phyloP scores from a whole-genome alignment of 352 stramenopile genomes.

The Pythium graminicola region DNA sequence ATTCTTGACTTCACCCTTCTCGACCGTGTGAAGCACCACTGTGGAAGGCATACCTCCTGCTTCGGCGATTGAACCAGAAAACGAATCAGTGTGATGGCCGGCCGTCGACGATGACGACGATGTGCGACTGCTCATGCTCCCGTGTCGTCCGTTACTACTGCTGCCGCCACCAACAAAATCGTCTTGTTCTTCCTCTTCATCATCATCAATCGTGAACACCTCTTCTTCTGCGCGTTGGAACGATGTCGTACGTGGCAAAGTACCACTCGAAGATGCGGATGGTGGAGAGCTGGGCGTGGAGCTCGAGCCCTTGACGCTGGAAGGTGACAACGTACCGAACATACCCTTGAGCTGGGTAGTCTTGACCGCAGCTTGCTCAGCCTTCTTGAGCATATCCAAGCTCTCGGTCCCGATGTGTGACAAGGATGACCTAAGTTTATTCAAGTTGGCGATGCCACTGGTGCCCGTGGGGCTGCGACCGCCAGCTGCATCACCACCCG shows the following conservation, averaged over 20 bases:
- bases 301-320: slow-evolving; percentile 8
- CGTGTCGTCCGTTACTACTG: slow-evolving; percentile 6
- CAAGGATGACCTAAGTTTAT: slow-evolving; percentile 53
- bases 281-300: slow-evolving; percentile 23
- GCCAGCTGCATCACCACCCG: slow-evolving; percentile 8
- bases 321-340: slow-evolving; percentile 16
- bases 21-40: slow-evolving; percentile 43
- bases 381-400: slow-evolving; percentile 72
- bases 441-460: slow-evolving; percentile 36
- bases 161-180: slow-evolving; percentile 33
- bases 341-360: slow-evolving; percentile 36
- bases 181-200: slow-evolving; percentile 64
- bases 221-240: slow-evolving; percentile 64
- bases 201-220: slow-evolving; percentile 80
- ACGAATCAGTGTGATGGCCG: slow-evolving; percentile 33
- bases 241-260: slow-evolving; percentile 26
- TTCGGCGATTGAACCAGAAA: slow-evolving; percentile 18
- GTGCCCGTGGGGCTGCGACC: slow-evolving; percentile 3
- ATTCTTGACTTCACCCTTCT: slow-evolving; percentile 37
- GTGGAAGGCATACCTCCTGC: slow-evolving; percentile 14
- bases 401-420: slow-evolving; percentile 59
- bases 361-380: slow-evolving; percentile 47
- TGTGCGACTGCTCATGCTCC: slow-evolving; percentile 27
- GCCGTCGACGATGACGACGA: slow-evolving; percentile 37
- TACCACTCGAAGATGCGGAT: slow-evolving; percentile 4